Conservation (phyloP, 805 yeast genomes). For the Hanseniaspora opuntiae region DNA sequence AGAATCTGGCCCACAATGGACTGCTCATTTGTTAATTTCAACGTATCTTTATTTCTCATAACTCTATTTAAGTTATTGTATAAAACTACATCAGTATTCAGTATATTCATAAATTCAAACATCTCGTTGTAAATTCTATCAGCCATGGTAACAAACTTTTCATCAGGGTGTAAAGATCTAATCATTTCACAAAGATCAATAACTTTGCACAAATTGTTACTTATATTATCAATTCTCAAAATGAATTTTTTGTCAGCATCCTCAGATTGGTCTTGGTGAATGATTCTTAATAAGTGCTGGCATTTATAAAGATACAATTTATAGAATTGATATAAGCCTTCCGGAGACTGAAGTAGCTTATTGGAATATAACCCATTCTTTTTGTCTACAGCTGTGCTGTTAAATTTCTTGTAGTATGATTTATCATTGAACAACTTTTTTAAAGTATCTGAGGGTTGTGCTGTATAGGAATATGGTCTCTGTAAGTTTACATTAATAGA, state of each 20-base stretch:
- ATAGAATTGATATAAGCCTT: conserved; percentile 58
- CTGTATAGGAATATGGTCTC: background rate
- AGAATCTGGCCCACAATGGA: conserved; percentile 67
- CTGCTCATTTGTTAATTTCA: conserved; percentile 54
- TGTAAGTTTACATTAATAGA: background rate
- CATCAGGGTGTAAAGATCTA: conserved; percentile 73
- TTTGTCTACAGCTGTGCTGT: conserved; percentile 19
- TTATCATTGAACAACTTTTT: conserved; percentile 49
- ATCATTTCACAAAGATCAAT: conserved; percentile 90
- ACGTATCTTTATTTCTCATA: conserved; percentile 28
- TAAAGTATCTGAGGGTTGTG: conserved; percentile 19
- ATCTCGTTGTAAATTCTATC: conserved; percentile 75
- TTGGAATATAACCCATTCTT: conserved; percentile 61
- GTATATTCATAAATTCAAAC: conserved; percentile 85
- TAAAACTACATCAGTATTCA: conserved; percentile 70
- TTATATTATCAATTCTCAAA: conserved; percentile 60
- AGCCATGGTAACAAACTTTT: conserved; percentile 59
- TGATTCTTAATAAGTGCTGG: conserved; percentile 41
- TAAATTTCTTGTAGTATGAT: conserved; percentile 41
- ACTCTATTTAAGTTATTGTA: conserved; percentile 48
- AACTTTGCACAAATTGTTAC: conserved; percentile 81
- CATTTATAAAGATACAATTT: conserved; percentile 53
- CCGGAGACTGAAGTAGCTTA: conserved; percentile 52
- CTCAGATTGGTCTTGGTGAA: conserved; percentile 34
- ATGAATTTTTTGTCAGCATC: conserved; percentile 41